phyloP scores from a whole-genome alignment of 108 stramenopile species.

The Conticribra guillardii region DNA sequence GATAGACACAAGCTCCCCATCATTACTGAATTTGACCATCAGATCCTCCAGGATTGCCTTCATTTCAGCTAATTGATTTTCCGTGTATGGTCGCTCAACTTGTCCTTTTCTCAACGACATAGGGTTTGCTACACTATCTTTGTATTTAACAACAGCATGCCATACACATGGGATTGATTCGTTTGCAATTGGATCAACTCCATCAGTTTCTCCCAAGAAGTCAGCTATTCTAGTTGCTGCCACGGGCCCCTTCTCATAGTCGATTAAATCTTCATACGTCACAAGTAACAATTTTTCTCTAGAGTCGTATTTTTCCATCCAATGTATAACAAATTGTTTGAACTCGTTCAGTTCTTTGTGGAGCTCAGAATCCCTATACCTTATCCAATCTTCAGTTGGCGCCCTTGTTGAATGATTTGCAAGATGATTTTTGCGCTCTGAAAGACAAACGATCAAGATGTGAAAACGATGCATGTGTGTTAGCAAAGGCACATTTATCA shows the following conservation, averaged over 20 bases:
- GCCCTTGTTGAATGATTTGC: constrained; percentile 22
- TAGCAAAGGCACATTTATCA: no score
- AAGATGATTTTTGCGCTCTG: constrained; percentile 2
- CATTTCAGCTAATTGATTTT: not conserved
- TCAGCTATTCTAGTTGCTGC: constrained; percentile 5
- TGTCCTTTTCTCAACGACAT: not conserved
- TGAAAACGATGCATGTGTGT: no score
- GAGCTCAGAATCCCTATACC: constrained; percentile 24
- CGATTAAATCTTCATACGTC: constrained; percentile 12
- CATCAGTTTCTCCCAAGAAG: not conserved
- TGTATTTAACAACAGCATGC: constrained; percentile 14
- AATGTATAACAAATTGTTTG: constrained; percentile 18
- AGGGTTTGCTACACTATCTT: constrained; percentile 2
- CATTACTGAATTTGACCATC: not conserved
- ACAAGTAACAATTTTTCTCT: constrained; percentile 10
- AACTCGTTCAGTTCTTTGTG: constrained; percentile 19
- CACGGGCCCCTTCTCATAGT: constrained; percentile 7
- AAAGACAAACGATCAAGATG: no score
- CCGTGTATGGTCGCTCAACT: not conserved
- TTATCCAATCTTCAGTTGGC: constrained; percentile 33
- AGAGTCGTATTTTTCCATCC: constrained; percentile 26
- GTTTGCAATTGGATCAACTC: constrained; percentile 1
- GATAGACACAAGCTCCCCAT: not conserved
- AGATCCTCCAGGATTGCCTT: not conserved
- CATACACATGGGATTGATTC: constrained; percentile 4